Conservation (phyloP, 257 asterid species). For the Solanum peruvianum region DNA sequence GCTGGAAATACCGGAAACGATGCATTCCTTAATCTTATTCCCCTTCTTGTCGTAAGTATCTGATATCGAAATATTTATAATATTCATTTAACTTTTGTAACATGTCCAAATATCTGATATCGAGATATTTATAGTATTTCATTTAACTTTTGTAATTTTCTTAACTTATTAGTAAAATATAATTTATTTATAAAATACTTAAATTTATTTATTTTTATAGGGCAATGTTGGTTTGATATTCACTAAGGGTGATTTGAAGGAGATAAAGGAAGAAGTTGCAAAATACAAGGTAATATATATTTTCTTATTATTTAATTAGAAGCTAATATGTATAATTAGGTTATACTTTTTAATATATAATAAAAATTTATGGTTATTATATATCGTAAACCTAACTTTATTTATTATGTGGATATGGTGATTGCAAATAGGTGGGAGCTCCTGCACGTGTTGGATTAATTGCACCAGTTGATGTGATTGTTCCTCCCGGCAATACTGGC, state of each 20-base stretch:
- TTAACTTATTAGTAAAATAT: neutral
- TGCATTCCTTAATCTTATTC: slow-evolving; percentile 53
- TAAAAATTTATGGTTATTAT: neutral
- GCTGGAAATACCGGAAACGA: slow-evolving; percentile 59
- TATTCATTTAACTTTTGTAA: neutral
- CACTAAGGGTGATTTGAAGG: slow-evolving; percentile 94
- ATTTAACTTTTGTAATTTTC: neutral
- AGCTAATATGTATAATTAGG: neutral
- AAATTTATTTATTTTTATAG: slow-evolving; percentile 7
- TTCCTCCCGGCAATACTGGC: slow-evolving; percentile 95
- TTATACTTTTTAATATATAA: neutral
- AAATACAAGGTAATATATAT: slow-evolving; percentile 55
- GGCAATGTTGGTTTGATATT: slow-evolving; percentile 95
- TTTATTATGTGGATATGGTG: neutral
- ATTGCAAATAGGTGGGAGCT: slow-evolving; percentile 67
- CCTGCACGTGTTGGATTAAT: slow-evolving; percentile 95
- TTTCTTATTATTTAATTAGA: neutral
- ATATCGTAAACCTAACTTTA: neutral
- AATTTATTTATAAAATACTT: neutral
- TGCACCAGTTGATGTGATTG: slow-evolving; percentile 87
- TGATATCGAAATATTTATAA: neutral
- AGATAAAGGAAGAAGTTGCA: slow-evolving; percentile 88
- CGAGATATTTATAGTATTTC: neutral
- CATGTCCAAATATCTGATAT: neutral
- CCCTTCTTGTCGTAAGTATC: slow-evolving; percentile 63